Conservation (phyloP, 139 green algal species). For the Chlamydomonas schloesseri region DNA sequence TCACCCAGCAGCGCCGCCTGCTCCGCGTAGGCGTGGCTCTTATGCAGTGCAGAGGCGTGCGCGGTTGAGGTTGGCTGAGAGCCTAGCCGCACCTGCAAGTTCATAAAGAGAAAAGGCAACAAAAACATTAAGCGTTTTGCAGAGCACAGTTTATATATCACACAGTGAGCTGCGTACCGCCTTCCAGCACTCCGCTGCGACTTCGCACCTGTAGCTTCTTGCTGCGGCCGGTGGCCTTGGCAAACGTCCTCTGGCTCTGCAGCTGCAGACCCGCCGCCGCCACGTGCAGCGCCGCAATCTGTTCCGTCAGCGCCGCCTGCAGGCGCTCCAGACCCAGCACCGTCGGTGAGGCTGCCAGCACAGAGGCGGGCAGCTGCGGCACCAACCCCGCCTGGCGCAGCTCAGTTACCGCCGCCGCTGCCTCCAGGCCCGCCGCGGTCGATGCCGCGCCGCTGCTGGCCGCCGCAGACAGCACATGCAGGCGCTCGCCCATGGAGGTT, state of each 20-base stretch:
- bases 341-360: neutral
- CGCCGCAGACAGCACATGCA: conserved; percentile 19
- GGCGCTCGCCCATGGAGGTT: conserved; percentile 8
- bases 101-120: too few species aligned
- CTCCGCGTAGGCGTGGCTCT: neutral
- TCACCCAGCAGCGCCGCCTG: neutral
- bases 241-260: conserved; percentile 19
- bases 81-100: neutral
- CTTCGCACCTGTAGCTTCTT: neutral
- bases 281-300: neutral
- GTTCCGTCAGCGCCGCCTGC: conserved; percentile 23
- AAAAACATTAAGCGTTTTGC: too few species aligned
- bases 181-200: too few species aligned
- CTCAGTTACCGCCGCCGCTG: neutral
- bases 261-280: neutral
- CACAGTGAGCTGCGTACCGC: too few species aligned
- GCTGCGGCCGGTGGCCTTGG: conserved; percentile 13
- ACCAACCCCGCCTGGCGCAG: neutral
- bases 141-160: too few species aligned
- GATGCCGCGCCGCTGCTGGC: neutral
- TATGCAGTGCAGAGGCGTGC: neutral
- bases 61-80: neutral
- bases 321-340: conserved; percentile 7
- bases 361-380: neutral
- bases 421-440: neutral